A percentile compares a stretch with the other conserved stretches of the same genome.
phyloP scores from a whole-genome alignment of 2,329 filamentous ascomycete genomes.

The Nemania sp. region DNA sequence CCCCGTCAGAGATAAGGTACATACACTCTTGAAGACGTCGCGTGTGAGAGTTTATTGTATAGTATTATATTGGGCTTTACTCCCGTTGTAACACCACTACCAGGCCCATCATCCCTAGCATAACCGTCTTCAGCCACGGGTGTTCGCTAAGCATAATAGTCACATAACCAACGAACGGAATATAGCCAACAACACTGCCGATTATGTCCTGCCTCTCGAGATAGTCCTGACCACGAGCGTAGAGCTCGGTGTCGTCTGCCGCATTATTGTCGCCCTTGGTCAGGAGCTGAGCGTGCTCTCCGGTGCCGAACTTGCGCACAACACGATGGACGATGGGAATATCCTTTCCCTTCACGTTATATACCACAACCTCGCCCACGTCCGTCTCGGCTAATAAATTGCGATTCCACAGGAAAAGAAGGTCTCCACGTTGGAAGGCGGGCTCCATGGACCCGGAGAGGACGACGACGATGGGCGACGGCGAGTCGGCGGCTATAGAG shows the following conservation, averaged over 20 bases:
- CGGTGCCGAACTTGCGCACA: conserved; percentile 70
- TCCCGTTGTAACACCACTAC: conserved; percentile 92
- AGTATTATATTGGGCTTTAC: no score
- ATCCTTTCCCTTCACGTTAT: conserved; percentile 88
- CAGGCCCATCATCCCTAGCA: conserved; percentile 93
- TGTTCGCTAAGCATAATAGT: conserved; percentile 95
- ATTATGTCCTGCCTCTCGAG: conserved; percentile 88
- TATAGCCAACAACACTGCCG: conserved; percentile 86
- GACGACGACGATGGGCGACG: conserved; percentile 81
- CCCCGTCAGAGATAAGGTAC: no score
- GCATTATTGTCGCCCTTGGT: conserved; percentile 98
- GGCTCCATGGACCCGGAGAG: conserved; percentile 84
- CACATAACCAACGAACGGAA: conserved; percentile 95
- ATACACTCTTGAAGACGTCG: neutral
- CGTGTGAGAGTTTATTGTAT: no score
- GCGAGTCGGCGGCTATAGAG: conserved; percentile 74
- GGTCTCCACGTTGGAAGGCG: conserved; percentile 76
- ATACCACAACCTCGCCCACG: conserved; percentile 63
- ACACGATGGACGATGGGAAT: conserved; percentile 97
- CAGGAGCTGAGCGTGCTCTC: conserved; percentile 71
- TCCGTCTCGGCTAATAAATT: conserved; percentile 59
- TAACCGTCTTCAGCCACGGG: conserved; percentile 94
- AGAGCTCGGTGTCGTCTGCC: conserved; percentile 88
- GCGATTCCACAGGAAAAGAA: conserved; percentile 78
- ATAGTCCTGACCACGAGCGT: conserved; percentile 84